Base-by-base conservation (phyloP, 2,329 filamentous ascomycete species). In the Talaromyces sp. region DNA sequence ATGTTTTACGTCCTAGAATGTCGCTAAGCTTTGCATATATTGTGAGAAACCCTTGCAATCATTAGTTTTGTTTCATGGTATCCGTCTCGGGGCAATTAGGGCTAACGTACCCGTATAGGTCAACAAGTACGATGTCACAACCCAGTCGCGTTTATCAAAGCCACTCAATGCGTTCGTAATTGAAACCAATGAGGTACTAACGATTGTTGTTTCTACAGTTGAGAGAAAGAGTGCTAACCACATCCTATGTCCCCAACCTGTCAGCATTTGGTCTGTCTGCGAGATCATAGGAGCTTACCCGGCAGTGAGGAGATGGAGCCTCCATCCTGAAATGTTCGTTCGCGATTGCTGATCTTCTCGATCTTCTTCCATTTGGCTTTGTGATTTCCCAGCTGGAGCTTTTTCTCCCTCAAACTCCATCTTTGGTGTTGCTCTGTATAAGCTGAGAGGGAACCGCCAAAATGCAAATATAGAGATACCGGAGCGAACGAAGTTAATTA, bases 181-280 rank as follows among this genome's bases (percentile, higher is more conserved):
- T 21, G 76, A 74, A 0, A 80, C 74, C 0, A 81, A 67, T 7
- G 79, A 75, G 0, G 79, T 81, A 66, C 75, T 78, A n/a, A 82
- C 77, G 25, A 81, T 81, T 3, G 78, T 80, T 7, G 74, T 78
- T 59, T 81, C 80, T 3, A 80, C 67, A 0, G 73, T 75, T 0
- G 78, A 76, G 2, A 82, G 69, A 39, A 81, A 73, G 3, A 78
- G 66, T 37, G 63, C 61, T 33, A 69, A 22, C 25, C 64, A 66
- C 9, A 68, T 37, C 4, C 65, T 68, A 43, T 37, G 10, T 25
- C 19, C 9, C 5, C 5, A n/a, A 31, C 8, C 3, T 19, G n/a
- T 48, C 35, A 55, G 41, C 22, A 25, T 43, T 5, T 37, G 9
- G 31, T 43, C 22, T 21, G n/a, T 28, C 21, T 15, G 46, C 9